phyloP scores from a whole-genome alignment of 2,329 filamentous ascomycete species.

The Coniochaeta prunicola region DNA sequence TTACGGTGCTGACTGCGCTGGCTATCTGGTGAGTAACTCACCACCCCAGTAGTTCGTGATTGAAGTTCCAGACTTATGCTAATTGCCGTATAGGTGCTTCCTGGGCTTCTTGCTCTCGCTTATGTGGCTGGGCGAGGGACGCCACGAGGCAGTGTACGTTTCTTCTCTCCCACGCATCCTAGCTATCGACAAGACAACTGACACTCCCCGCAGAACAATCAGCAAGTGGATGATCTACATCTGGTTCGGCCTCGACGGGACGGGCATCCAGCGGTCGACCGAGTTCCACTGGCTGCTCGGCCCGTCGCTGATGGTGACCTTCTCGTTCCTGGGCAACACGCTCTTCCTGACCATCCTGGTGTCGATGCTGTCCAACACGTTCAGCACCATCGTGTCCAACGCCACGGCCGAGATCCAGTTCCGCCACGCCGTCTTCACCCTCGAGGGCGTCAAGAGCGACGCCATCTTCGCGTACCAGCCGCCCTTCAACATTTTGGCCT shows the following conservation, averaged over 20 bases:
- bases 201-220: slow-evolving; percentile 48
- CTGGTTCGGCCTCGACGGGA: slow-evolving; percentile 80
- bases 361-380: slow-evolving; percentile 80
- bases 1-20: slow-evolving; percentile 67
- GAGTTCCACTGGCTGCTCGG: slow-evolving; percentile 77
- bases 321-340: slow-evolving; percentile 80
- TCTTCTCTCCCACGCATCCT: not conserved
- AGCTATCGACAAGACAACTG: not conserved
- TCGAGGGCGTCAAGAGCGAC: slow-evolving; percentile 80
- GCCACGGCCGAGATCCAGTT: slow-evolving; percentile 80
- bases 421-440: slow-evolving; percentile 70
- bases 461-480: slow-evolving; percentile 77
- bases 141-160: slow-evolving; percentile 48
- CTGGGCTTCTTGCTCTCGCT: slow-evolving; percentile 73
- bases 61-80: not conserved
- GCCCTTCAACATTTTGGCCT: slow-evolving; percentile 74
- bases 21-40: slow-evolving; percentile 61
- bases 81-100: slow-evolving; percentile 49
- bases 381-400: slow-evolving; percentile 69
- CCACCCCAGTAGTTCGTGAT: too few species aligned
- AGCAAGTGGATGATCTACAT: slow-evolving; percentile 91
- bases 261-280: slow-evolving; percentile 51
- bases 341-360: slow-evolving; percentile 85
- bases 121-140: slow-evolving; percentile 66
- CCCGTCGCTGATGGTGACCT: slow-evolving; percentile 72